phyloP scores from a whole-genome alignment of 2,329 filamentous ascomycete genomes.

The Sclerotinia spermophila region DNA sequence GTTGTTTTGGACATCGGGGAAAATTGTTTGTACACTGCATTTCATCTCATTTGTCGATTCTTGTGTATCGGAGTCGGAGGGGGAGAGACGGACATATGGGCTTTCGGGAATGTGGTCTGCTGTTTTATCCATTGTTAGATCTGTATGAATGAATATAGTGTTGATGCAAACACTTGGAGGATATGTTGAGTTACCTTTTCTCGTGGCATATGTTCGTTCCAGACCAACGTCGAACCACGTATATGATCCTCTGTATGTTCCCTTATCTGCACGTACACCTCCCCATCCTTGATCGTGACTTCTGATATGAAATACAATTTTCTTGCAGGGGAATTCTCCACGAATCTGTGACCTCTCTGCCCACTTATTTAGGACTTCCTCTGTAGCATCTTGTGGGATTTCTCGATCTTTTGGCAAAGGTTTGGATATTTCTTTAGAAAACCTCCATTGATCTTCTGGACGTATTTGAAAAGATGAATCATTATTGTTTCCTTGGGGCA shows the following conservation, averaged over 20 bases:
- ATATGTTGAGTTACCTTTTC: slow-evolving; percentile 23
- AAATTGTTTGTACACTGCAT: slow-evolving; percentile 40
- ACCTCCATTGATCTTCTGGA: background rate
- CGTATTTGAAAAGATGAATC: slow-evolving; percentile 15
- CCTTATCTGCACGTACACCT: slow-evolving; percentile 33
- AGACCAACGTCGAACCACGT: slow-evolving; percentile 64
- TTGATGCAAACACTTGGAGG: background rate
- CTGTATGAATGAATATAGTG: background rate
- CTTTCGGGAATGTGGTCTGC: background rate
- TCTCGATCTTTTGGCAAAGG: slow-evolving; percentile 22
- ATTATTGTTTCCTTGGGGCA: slow-evolving; percentile 5
- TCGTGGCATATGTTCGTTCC: slow-evolving; percentile 49
- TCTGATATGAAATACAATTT: slow-evolving; percentile 56
- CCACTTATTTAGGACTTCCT: slow-evolving; percentile 28
- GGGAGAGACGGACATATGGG: slow-evolving; percentile 13
- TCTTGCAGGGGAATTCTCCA: slow-evolving; percentile 49
- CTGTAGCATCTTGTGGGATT: slow-evolving; percentile 22
- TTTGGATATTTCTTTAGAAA: slow-evolving; percentile 16
- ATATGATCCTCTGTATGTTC: slow-evolving; percentile 48
- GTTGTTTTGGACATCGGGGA: slow-evolving; percentile 31
- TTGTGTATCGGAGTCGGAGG: background rate
- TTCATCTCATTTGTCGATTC: slow-evolving; percentile 20
- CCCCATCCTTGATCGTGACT: slow-evolving; percentile 60
- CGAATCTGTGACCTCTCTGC: slow-evolving; percentile 19
- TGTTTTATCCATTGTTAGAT: background rate